These are phyloP conservation scores for Phytophthora pini DNA, from an alignment of 352 stramenopile genomes.

Conservation along the genomic window DNA sequence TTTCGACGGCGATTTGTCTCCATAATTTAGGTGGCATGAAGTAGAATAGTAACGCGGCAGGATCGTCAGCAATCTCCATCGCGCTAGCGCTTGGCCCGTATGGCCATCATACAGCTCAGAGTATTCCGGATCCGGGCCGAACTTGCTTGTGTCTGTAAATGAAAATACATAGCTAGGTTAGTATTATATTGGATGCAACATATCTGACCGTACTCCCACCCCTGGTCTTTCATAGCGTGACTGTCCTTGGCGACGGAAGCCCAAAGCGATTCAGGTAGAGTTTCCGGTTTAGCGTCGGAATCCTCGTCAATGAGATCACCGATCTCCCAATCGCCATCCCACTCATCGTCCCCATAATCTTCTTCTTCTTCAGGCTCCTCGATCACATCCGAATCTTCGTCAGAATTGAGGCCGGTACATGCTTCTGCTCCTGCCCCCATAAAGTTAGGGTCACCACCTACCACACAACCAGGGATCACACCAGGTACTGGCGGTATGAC, in stretches of 20 bases:
- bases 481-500: too few relatives aligned
- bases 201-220: constrained; percentile 16
- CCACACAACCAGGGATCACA: too few relatives aligned
- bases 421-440: too few relatives aligned
- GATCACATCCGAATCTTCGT: too few relatives aligned
- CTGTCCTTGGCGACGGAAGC: neutral
- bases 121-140: neutral
- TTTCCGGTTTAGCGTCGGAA: too few relatives aligned
- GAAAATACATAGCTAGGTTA: neutral
- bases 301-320: too few relatives aligned
- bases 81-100: constrained; percentile 8
- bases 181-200: constrained; percentile 11
- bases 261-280: too few relatives aligned
- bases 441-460: too few relatives aligned
- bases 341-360: too few relatives aligned
- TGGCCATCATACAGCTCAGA: constrained; percentile 2
- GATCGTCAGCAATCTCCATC: neutral
- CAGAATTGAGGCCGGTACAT: too few relatives aligned
- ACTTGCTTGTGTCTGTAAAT: neutral
- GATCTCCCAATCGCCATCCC: too few relatives aligned
- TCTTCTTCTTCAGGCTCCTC: too few relatives aligned
- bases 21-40: constrained; percentile 13
- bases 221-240: neutral
- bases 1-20: constrained; percentile 7
- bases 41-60: constrained; percentile 13